These are phyloP conservation scores for Cicer cuneatum DNA, from an alignment of 306 rosid genomes.

Conservation along the genomic window DNA sequence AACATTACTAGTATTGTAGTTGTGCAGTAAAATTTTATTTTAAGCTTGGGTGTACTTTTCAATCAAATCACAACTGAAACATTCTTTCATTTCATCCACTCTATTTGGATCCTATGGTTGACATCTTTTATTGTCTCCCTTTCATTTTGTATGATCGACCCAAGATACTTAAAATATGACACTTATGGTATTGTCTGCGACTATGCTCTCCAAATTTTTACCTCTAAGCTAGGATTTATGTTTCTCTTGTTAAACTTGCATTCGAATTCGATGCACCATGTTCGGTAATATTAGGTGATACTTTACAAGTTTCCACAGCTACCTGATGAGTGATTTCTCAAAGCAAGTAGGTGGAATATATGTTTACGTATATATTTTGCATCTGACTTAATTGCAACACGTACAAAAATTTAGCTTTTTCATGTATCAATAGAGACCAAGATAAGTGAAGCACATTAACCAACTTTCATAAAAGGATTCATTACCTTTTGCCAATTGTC, in stretches of 20 bases:
- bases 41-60: neutral
- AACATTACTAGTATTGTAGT: neutral
- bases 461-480: constrained; percentile 33
- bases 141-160: neutral
- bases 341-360: neutral
- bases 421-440: constrained; percentile 28
- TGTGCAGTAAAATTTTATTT: neutral
- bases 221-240: neutral
- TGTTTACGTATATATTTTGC: neutral
- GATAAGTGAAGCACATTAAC: constrained; percentile 24
- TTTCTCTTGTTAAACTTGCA: neutral
- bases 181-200: neutral
- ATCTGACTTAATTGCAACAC: constrained; percentile 22
- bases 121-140: neutral
- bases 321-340: constrained; percentile 15
- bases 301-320: constrained; percentile 28
- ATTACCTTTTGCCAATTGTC: constrained; percentile 99
- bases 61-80: neutral
- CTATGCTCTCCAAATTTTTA: neutral
- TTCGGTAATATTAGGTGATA: neutral
- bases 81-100: neutral
- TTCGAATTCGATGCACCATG: neutral
- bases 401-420: constrained; percentile 13
- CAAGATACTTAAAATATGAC: neutral
- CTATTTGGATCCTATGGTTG: neutral